Base-by-base conservation (phyloP, 225 moss, liverwort and hornwort species). In the Pseudisothecium myosuroides region DNA sequence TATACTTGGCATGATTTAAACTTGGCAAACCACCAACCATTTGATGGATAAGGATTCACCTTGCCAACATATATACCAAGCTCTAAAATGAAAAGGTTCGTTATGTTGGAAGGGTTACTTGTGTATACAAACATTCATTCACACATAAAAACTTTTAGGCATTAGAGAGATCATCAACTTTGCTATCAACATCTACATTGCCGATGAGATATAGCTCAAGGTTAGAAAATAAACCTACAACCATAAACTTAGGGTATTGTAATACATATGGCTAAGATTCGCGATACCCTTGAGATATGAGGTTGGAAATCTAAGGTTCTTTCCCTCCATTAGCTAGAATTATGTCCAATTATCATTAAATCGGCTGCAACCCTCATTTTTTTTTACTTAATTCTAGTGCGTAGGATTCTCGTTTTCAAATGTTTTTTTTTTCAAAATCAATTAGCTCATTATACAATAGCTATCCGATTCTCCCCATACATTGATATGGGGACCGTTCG, bases 131-230 rank as follows among this genome's bases (percentile, higher is more conserved):
- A 34, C 0, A 6, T 18, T 29, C 17, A 28, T 17, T 76, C 3
- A 34, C 8, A 13, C 13, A 21, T 2, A 21, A 75, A 16, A 52
- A 32, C 3, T 22, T 31, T 52, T 34, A 9, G 20, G 50, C 34
- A 20, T 13, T 21, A 14, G 4, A 4, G 31, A 37, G 36, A 77
- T 54, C 54, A 54, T 54, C 22, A 54, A 54, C 15, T 36, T 23
- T 37, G 23, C 6, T 9, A 37, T 14, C 23, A 6, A 36, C 14
- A 36, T 24, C 9, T 22, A 12, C 36, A 54, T 55, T 55, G 24
- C 2, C 54, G 9, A 36, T 0, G 22, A 54, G 36, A 54, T 36
- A 54, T 54, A 0, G 0, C 9, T 52, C 0, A 23, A 0, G 5
- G 17, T 75, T 45, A 49, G 4, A 47, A 47, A 75, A 45, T 4